Evolutionary conservation across 441 rosid species (phyloP).

Genomic region (Erysimum cheiri): DNA sequence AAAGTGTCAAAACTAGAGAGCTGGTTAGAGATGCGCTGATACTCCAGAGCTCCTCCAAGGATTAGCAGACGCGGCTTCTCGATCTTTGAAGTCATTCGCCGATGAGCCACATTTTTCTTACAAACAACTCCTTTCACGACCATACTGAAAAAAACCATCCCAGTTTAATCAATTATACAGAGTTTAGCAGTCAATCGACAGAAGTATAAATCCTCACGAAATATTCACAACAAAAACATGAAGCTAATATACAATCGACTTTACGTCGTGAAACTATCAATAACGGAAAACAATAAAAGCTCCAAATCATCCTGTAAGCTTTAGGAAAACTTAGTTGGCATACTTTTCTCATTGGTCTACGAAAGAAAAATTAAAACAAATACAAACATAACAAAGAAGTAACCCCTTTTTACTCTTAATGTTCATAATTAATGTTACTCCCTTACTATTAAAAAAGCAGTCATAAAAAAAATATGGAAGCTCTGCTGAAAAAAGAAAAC

Average conservation of each 20-base stretch:
- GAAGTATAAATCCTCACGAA: slow-evolving; percentile 24
- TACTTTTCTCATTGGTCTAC: slow-evolving; percentile 1
- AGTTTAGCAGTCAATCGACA: slow-evolving; percentile 31
- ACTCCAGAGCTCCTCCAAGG: slow-evolving; percentile 86
- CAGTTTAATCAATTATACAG: slow-evolving; percentile 44
- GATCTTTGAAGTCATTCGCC: slow-evolving; percentile 78
- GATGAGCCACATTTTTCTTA: slow-evolving; percentile 86
- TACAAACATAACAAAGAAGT: slow-evolving; percentile 17
- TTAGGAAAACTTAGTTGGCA: neutral
- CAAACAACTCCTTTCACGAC: slow-evolving; percentile 84
- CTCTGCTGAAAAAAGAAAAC: neutral
- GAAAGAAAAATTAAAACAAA: neutral
- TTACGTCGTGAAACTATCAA: slow-evolving; percentile 6
- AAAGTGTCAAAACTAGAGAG: slow-evolving; percentile 82
- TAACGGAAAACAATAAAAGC: slow-evolving; percentile 1
- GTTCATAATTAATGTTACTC: neutral
- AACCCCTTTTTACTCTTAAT: neutral
- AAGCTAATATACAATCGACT: slow-evolving; percentile 11
- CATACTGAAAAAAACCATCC: slow-evolving; percentile 52
- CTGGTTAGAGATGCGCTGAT: slow-evolving; percentile 78
- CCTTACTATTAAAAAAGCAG: neutral
- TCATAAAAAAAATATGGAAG: neutral
- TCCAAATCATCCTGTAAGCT: neutral
- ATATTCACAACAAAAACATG: slow-evolving; percentile 7
- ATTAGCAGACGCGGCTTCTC: slow-evolving; percentile 75